Evolutionary conservation across 2,329 filamentous ascomycete genomes (phyloP).

Genomic region (Fusarium buxicola): DNA sequence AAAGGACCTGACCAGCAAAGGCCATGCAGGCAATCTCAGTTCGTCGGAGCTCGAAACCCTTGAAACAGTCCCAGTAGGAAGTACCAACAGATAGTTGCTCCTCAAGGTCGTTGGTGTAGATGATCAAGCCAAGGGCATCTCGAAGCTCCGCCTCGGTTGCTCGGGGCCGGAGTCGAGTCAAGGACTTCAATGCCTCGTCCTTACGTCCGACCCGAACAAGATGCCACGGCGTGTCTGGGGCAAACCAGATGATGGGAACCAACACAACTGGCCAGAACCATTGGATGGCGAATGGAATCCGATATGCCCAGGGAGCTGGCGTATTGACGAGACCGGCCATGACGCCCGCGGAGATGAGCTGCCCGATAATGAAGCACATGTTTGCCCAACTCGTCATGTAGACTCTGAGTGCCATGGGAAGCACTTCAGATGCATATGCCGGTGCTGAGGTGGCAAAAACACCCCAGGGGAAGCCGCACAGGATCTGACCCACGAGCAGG

Average conservation of each 20-base stretch:
- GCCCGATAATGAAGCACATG: slow-evolving; percentile 61
- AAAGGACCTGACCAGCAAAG: slow-evolving; percentile 52
- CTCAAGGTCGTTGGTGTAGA: slow-evolving; percentile 57
- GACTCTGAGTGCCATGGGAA: slow-evolving; percentile 53
- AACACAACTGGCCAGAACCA: slow-evolving; percentile 61
- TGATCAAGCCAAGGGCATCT: slow-evolving; percentile 55
- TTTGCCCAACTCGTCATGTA: slow-evolving; percentile 61
- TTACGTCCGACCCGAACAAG: slow-evolving; percentile 52
- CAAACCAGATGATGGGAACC: slow-evolving; percentile 53
- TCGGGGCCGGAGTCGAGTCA: slow-evolving; percentile 48
- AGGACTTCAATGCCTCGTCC: slow-evolving; percentile 50
- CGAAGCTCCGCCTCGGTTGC: slow-evolving; percentile 48
- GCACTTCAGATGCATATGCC: slow-evolving; percentile 60
- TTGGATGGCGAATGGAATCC: slow-evolving; percentile 61
- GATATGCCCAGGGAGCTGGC: slow-evolving; percentile 57
- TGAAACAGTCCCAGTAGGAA: slow-evolving; percentile 59
- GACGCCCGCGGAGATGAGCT: slow-evolving; percentile 55
- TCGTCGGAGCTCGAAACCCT: slow-evolving; percentile 54
- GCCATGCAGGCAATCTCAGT: slow-evolving; percentile 53
- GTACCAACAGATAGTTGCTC: slow-evolving; percentile 51
- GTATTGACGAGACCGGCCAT: slow-evolving; percentile 44
- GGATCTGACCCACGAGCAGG: slow-evolving; percentile 57
- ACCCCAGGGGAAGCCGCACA: slow-evolving; percentile 61
- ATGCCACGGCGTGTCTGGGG: slow-evolving; percentile 62
- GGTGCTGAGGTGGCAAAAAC: slow-evolving; percentile 58